Conservation (phyloP, 2,329 filamentous ascomycete species). For the Fusarium keratoplasticum region DNA sequence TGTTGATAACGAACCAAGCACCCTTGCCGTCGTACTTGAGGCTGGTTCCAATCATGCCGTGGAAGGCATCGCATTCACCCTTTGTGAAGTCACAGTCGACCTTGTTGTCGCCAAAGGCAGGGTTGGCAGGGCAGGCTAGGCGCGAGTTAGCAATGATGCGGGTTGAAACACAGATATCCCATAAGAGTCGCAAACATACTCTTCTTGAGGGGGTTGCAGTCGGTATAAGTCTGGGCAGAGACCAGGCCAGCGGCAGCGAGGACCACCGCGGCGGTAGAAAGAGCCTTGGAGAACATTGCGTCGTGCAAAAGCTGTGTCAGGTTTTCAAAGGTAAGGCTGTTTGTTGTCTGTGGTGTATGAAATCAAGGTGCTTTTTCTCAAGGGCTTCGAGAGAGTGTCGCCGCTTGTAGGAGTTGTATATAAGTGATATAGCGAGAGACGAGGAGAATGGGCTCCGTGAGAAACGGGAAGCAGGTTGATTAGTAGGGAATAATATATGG, state of each 20-base stretch:
- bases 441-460: not conserved
- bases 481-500: slow-evolving; percentile 34
- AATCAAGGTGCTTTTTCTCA: slow-evolving; percentile 22
- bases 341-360: slow-evolving; percentile 18
- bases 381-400: slow-evolving; percentile 31
- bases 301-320: slow-evolving; percentile 14
- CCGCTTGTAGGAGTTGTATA: slow-evolving; percentile 30
- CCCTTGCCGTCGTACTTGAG: slow-evolving; percentile 62
- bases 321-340: slow-evolving; percentile 1
- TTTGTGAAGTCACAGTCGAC: slow-evolving; percentile 79
- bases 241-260: slow-evolving; percentile 62
- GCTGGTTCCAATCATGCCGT: slow-evolving; percentile 58
- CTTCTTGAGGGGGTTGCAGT: slow-evolving; percentile 66
- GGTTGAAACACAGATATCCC: not conserved
- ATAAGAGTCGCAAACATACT: slow-evolving; percentile 46
- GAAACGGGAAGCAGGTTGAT: slow-evolving; percentile 17
- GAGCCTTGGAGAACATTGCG: slow-evolving; percentile 58
- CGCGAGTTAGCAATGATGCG: slow-evolving; percentile 6
- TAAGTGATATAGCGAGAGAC: slow-evolving; percentile 5
- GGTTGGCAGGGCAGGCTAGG: slow-evolving; percentile 76
- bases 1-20: slow-evolving; percentile 74
- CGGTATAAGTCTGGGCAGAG: slow-evolving; percentile 67
- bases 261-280: slow-evolving; percentile 59
- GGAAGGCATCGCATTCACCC: slow-evolving; percentile 71
- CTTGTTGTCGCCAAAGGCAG: slow-evolving; percentile 75